A percentile compares a stretch with the other conserved stretches of the same genome.
phyloP scores from a whole-genome alignment of 2,329 filamentous ascomycete species.

The Epichloe amarillans region DNA sequence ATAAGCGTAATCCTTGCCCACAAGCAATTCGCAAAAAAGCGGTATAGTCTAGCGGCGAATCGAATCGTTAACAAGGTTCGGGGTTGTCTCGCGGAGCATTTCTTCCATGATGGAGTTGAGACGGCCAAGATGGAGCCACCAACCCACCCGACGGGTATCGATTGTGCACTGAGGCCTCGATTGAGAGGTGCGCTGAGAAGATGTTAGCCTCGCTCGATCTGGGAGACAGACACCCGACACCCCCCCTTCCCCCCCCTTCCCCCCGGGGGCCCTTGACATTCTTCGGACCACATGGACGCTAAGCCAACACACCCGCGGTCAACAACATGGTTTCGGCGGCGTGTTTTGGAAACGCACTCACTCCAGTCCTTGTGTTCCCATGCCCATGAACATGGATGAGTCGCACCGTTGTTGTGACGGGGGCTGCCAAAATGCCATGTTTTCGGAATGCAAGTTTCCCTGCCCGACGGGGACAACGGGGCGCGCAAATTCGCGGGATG shows the following conservation, averaged over 20 bases:
- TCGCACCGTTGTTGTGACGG: background rate
- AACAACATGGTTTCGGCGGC: background rate
- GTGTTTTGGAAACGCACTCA: background rate
- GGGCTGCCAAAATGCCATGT: background rate
- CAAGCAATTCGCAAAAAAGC: background rate
- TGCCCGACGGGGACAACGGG: too few relatives aligned
- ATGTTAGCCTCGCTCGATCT: background rate
- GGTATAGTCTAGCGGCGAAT: background rate
- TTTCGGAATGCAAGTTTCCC: background rate
- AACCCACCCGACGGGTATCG: background rate
- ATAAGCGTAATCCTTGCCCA: background rate
- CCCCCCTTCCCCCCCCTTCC: background rate
- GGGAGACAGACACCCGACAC: background rate
- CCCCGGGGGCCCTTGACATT: background rate
- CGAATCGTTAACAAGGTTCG: background rate
- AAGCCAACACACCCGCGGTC: background rate
- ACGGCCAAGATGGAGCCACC: too few relatives aligned
- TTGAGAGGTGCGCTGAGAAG: background rate
- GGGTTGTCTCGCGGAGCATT: constrained; percentile 5
- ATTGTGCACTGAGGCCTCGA: constrained; percentile 5
- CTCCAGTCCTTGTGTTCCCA: background rate
- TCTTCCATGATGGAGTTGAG: background rate
- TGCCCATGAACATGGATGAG: background rate
- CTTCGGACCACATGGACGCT: background rate
- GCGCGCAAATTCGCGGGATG: too few relatives aligned